Conservation (phyloP, 345 rosid species). For the Leavenworthia alabamica region DNA sequence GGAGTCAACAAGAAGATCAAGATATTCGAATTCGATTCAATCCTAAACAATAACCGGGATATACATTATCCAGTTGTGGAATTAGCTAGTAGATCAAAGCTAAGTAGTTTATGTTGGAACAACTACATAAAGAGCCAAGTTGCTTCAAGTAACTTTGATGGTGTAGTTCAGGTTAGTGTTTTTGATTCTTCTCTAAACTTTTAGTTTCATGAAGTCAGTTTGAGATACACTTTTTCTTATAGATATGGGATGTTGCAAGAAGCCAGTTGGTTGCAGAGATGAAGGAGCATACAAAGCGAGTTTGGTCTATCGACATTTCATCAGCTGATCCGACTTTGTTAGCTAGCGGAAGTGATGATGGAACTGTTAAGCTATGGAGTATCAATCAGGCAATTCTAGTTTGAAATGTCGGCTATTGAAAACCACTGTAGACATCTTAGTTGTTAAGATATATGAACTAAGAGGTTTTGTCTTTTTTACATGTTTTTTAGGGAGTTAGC, state of each 20-base stretch:
- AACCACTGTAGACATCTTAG: slow-evolving; percentile 22
- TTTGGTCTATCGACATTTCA: slow-evolving; percentile 92
- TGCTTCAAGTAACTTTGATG: slow-evolving; percentile 98
- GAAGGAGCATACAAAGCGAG: slow-evolving; percentile 88
- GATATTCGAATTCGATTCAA: slow-evolving; percentile 72
- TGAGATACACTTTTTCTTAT: neutral
- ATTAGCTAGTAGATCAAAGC: slow-evolving; percentile 71
- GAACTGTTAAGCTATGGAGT: slow-evolving; percentile 97
- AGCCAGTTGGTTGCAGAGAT: slow-evolving; percentile 69
- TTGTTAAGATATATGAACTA: slow-evolving; percentile 29
- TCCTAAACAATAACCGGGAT: slow-evolving; percentile 59
- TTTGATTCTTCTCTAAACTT: neutral
- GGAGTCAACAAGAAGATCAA: slow-evolving; percentile 93
- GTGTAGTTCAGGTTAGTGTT: slow-evolving; percentile 79
- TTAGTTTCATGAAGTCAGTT: neutral
- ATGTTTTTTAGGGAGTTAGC: slow-evolving; percentile 76
- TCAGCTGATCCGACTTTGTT: slow-evolving; percentile 84
- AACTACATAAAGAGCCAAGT: slow-evolving; percentile 85
- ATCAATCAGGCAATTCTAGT: slow-evolving; percentile 99
- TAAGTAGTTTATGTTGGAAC: slow-evolving; percentile 91
- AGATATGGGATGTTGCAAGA: slow-evolving; percentile 97
- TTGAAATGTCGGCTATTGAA: slow-evolving; percentile 75
- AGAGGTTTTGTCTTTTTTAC: slow-evolving; percentile 37
- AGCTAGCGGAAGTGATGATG: slow-evolving; percentile 96
- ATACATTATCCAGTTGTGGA: slow-evolving; percentile 93